Conservation (phyloP, 139 green algal genomes). For the Spirogloea muscicola region DNA sequence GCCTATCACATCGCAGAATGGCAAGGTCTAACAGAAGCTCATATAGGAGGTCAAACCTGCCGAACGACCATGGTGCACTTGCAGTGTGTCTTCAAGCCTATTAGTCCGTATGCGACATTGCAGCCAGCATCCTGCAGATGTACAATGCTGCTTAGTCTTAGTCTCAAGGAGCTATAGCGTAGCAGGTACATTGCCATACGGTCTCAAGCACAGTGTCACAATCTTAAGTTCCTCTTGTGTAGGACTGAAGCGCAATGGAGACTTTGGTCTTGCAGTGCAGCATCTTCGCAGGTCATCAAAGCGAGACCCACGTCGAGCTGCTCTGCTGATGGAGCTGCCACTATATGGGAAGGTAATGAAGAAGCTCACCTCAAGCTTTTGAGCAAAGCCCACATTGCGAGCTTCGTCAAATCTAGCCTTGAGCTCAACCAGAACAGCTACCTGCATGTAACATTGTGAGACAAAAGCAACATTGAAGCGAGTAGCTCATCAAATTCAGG, state of each 20-base stretch:
- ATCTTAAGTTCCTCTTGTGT: no score
- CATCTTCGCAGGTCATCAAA: no score
- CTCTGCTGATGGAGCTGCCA: no score
- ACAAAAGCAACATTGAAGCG: no score
- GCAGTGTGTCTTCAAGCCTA: constrained; percentile 65
- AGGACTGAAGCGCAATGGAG: no score
- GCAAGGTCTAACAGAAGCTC: neutral
- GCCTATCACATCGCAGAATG: neutral
- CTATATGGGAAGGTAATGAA: constrained; percentile 1
- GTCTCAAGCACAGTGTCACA: no score
- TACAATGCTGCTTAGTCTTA: no score
- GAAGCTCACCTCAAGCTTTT: constrained; percentile 46
- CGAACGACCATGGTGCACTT: constrained; percentile 59
- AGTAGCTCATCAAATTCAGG: no score
- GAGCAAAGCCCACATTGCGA: constrained; percentile 56
- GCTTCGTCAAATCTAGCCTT: constrained; percentile 66
- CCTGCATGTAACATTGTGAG: constrained; percentile 26
- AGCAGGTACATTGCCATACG: no score
- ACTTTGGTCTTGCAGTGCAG: no score
- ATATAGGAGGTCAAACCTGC: neutral
- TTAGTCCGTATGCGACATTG: constrained; percentile 62
- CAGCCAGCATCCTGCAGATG: constrained; percentile 52
- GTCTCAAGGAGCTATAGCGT: no score
- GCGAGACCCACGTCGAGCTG: no score
- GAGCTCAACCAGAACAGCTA: constrained; percentile 62